phyloP scores from a whole-genome alignment of 768 basidiomycete species.

The Hemileccinum impolitum region DNA sequence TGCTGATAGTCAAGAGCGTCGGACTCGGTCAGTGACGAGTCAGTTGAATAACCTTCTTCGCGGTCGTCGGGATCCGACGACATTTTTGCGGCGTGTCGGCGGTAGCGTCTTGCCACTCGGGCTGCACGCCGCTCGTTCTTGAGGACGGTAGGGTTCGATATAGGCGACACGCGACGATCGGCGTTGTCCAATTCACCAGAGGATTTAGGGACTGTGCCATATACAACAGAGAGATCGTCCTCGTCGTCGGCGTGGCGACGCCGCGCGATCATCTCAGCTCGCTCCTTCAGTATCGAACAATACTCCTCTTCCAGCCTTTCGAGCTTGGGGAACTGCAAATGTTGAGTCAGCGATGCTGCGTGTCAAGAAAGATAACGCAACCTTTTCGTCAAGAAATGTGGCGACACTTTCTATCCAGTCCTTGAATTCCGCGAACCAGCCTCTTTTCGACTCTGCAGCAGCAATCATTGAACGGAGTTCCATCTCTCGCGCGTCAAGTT shows the following conservation, averaged over 20 bases:
- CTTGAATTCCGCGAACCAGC: constrained; percentile 75
- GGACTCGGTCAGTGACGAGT: constrained; percentile 62
- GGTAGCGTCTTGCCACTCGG: constrained; percentile 53
- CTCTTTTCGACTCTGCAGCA: constrained; percentile 71
- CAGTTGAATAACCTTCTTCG: constrained; percentile 89
- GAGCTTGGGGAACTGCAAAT: constrained; percentile 63
- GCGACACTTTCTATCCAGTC: constrained; percentile 84
- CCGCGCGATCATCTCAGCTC: constrained; percentile 60
- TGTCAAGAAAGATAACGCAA: constrained; percentile 25
- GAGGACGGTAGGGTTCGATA: constrained; percentile 41
- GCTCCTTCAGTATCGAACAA: constrained; percentile 68
- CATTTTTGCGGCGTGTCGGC: constrained; percentile 36
- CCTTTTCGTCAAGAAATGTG: constrained; percentile 88
- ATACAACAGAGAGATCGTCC: constrained; percentile 72
- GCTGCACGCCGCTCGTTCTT: constrained; percentile 57
- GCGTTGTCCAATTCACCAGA: constrained; percentile 39
- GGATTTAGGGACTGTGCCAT: constrained; percentile 49
- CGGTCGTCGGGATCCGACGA: constrained; percentile 20
- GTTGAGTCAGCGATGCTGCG: not conserved
- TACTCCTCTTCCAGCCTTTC: constrained; percentile 79
- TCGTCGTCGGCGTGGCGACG: constrained; percentile 75
- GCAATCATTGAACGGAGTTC: constrained; percentile 75
- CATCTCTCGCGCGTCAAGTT: constrained; percentile 63
- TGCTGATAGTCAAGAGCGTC: constrained; percentile 67
- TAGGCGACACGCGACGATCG: constrained; percentile 54